A percentile compares a stretch with the other conserved stretches of the same genome.
phyloP scores from a whole-genome alignment of 129 eudicot species.

The Kitagawia praeruptora region DNA sequence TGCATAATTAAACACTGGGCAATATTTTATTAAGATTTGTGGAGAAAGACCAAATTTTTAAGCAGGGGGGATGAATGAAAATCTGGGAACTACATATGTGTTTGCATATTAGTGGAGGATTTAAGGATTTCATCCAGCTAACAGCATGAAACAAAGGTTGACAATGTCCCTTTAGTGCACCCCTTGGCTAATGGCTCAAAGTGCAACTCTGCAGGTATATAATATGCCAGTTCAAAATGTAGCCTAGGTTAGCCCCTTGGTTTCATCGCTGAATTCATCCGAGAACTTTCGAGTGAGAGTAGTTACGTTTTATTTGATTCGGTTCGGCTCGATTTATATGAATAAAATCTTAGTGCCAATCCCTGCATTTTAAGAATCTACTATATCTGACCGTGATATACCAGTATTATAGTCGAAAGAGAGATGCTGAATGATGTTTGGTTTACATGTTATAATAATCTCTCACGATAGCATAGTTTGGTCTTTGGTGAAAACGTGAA shows the following conservation, averaged over 20 bases:
- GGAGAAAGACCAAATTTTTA: neutral
- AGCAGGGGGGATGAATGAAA: neutral
- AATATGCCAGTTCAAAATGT: no score
- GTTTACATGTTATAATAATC: neutral
- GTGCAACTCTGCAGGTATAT: no score
- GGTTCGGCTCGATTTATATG: neutral
- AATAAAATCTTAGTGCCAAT: no score
- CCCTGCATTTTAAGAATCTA: neutral
- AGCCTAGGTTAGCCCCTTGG: no score
- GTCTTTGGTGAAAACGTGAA: neutral
- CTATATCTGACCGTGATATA: no score
- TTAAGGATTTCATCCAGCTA: neutral
- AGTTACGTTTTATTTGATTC: no score
- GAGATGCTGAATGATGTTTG: no score
- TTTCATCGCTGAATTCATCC: no score
- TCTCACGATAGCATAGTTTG: neutral
- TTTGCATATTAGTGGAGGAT: neutral
- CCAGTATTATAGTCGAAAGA: neutral
- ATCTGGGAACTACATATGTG: neutral
- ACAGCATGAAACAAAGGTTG: neutral
- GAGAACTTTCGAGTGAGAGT: no score
- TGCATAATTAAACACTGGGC: neutral
- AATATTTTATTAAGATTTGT: neutral
- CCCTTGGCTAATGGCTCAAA: neutral
- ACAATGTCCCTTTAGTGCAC: neutral